phyloP scores from a whole-genome alignment of 495 filamentous ascomycete genomes.

The Platismatia glauca region DNA sequence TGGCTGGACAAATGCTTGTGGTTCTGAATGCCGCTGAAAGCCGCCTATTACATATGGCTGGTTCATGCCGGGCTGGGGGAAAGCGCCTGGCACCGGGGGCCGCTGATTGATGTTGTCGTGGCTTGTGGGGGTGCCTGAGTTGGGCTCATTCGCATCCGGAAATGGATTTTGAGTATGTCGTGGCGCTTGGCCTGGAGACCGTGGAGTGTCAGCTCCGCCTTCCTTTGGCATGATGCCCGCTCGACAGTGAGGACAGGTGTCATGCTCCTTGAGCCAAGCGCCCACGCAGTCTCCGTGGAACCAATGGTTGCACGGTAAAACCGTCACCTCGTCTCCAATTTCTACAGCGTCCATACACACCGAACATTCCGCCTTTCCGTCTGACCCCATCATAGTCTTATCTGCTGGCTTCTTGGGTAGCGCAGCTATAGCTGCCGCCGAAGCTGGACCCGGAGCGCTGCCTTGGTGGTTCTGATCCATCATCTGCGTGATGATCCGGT shows the following conservation, averaged over 20 bases:
- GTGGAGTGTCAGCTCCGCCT: slow-evolving; percentile 9
- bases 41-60: slow-evolving; percentile 21
- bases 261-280: slow-evolving; percentile 76
- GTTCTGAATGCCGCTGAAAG: slow-evolving; percentile 18
- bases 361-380: slow-evolving; percentile 69
- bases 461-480: slow-evolving; percentile 71
- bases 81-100: slow-evolving; percentile 13
- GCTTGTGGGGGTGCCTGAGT: not conserved
- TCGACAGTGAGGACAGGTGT: slow-evolving; percentile 85
- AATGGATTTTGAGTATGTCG: slow-evolving; percentile 17
- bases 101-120: slow-evolving; percentile 4
- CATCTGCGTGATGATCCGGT: slow-evolving; percentile 76
- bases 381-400: slow-evolving; percentile 52
- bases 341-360: slow-evolving; percentile 88
- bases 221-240: slow-evolving; percentile 50
- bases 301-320: slow-evolving; percentile 85
- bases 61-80: slow-evolving; percentile 20
- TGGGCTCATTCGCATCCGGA: not conserved
- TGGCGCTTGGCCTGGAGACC: slow-evolving; percentile 20
- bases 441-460: slow-evolving; percentile 76
- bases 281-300: slow-evolving; percentile 74
- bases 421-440: slow-evolving; percentile 59
- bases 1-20: slow-evolving; percentile 13
- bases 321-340: slow-evolving; percentile 63
- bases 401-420: slow-evolving; percentile 63